A percentile compares a stretch with the other conserved stretches of the same genome.
These are phyloP conservation scores for Aspergillus sp. DNA, from an alignment of 2,329 filamentous ascomycete genomes.

Conservation along the genomic window DNA sequence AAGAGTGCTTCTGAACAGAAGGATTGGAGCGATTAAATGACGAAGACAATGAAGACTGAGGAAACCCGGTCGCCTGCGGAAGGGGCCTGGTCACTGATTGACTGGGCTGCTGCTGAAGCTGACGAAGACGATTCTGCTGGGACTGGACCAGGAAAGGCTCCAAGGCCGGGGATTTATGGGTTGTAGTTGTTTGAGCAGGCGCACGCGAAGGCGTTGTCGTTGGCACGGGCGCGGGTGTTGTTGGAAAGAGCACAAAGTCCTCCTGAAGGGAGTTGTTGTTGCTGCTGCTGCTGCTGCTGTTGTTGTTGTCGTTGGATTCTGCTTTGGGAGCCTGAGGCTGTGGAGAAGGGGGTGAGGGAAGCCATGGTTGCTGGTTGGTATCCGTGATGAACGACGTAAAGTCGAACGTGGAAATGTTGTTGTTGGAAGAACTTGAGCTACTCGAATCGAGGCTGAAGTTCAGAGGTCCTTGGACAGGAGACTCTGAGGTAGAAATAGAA, in stretches of 20 bases:
- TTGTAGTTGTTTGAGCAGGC: slow-evolving; percentile 28
- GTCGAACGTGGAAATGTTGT: slow-evolving; percentile 36
- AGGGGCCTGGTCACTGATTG: slow-evolving; percentile 34
- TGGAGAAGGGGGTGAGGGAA: slow-evolving; percentile 37
- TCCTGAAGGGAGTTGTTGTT: slow-evolving; percentile 26
- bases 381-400: slow-evolving; percentile 44
- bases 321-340: slow-evolving; percentile 37
- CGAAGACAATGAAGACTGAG: slow-evolving; percentile 18
- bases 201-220: slow-evolving; percentile 28
- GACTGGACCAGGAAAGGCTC: slow-evolving; percentile 28
- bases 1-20: slow-evolving; percentile 24
- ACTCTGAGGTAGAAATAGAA: slow-evolving; percentile 32
- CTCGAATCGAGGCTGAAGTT: slow-evolving; percentile 37
- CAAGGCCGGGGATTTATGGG: slow-evolving; percentile 30
- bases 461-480: slow-evolving; percentile 40
- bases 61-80: slow-evolving; percentile 32
- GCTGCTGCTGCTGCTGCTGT: slow-evolving; percentile 25
- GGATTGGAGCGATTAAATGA: slow-evolving; percentile 31
- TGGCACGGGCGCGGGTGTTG: slow-evolving; percentile 25
- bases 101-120: slow-evolving; percentile 30
- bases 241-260: slow-evolving; percentile 43
- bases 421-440: slow-evolving; percentile 36
- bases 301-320: slow-evolving; percentile 21
- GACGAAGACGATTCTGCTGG: slow-evolving; percentile 22
- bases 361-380: slow-evolving; percentile 43